Evolutionary conservation across 1,284 basidiomycete species (phyloP).

Genomic region (Trichosporon faecale): DNA sequence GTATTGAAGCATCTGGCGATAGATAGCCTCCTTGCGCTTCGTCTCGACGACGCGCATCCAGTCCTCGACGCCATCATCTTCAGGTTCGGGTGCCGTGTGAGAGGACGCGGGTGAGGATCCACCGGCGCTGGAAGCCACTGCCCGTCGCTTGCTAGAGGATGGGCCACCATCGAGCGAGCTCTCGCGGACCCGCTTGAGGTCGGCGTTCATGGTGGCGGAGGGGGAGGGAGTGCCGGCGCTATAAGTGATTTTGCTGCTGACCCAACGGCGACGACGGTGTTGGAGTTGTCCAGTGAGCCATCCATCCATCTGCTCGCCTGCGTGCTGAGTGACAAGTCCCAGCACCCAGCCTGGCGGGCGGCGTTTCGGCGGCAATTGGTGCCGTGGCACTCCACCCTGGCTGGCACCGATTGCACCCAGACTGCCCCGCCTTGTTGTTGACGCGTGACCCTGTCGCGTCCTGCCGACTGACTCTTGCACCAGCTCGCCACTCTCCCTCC

Average conservation of each 20-base stretch:
- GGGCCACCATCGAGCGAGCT: conserved; percentile 35
- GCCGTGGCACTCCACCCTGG: conserved; percentile 7
- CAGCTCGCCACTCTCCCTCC: background rate
- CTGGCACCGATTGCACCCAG: background rate
- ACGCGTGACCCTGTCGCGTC: conserved; percentile 4
- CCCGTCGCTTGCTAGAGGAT: conserved; percentile 38
- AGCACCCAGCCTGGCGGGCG: background rate
- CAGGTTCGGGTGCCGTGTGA: conserved; percentile 18
- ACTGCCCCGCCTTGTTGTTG: background rate
- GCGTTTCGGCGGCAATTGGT: conserved; percentile 11
- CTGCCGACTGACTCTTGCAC: background rate
- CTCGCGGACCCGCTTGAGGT: conserved; percentile 49
- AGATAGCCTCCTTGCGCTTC: conserved; percentile 88
- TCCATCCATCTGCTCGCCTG: background rate
- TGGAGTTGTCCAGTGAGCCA: background rate
- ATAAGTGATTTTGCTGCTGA: conserved; percentile 13
- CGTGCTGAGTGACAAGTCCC: background rate
- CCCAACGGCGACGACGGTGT: background rate
- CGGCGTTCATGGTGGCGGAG: conserved; percentile 42
- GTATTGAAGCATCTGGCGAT: conserved; percentile 85
- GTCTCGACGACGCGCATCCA: conserved; percentile 51
- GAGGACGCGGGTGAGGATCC: conserved; percentile 21
- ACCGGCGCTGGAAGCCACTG: conserved; percentile 23
- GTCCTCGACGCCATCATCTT: conserved; percentile 42
- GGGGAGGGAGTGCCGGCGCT: background rate